These are phyloP conservation scores for Leishmania arabica DNA, from an alignment of 208 protist genomes.

Conservation along the genomic window DNA sequence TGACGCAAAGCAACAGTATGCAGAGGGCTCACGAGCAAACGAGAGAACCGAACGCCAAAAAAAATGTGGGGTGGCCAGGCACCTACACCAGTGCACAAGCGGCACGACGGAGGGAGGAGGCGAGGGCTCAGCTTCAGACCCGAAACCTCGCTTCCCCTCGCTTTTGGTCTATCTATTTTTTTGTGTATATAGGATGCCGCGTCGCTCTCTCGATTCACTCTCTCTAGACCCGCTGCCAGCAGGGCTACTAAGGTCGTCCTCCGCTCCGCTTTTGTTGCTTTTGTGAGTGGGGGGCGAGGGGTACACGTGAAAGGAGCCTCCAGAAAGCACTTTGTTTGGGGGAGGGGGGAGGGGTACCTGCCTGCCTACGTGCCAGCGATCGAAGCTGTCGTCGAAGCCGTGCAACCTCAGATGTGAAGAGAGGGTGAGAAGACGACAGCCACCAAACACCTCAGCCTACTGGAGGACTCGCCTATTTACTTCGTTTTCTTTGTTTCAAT, in stretches of 20 bases:
- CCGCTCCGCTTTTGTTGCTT: neutral
- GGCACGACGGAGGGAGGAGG: neutral
- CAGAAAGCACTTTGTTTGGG: neutral
- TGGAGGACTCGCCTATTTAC: neutral
- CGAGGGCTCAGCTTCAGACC: neutral
- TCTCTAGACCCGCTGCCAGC: neutral
- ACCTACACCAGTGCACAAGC: neutral
- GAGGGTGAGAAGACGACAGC: slow-evolving; percentile 15
- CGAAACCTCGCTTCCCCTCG: neutral
- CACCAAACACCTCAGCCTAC: neutral
- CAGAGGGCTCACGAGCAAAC: neutral
- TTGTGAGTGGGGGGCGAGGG: neutral
- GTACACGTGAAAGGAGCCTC: neutral
- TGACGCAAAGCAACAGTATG: neutral
- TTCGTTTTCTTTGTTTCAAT: neutral
- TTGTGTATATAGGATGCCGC: neutral
- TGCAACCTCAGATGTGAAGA: neutral
- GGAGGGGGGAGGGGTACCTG: neutral
- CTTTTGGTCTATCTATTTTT: neutral
- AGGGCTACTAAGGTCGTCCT: neutral
- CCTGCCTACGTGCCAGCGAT: neutral
- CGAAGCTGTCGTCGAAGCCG: neutral
- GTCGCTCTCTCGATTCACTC: neutral
- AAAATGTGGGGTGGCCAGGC: neutral
- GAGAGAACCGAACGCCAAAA: neutral